Evolutionary conservation across 108 stramenopile genomes (phyloP).

Genomic region (Conticribra weissflogii): DNA sequence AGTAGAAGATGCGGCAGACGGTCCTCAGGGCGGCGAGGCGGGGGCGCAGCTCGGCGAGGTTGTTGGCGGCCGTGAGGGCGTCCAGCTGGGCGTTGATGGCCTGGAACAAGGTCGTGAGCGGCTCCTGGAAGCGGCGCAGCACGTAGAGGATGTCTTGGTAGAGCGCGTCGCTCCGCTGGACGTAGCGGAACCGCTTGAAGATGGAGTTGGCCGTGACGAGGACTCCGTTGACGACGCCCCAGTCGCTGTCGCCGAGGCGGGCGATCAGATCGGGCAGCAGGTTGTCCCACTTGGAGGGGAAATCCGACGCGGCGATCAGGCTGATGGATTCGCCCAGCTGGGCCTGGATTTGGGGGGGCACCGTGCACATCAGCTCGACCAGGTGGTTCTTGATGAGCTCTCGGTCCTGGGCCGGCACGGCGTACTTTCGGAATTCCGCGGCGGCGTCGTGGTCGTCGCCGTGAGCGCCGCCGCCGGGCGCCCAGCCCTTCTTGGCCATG

Average conservation of each 20-base stretch:
- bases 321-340: conserved; percentile 94
- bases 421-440: conserved; percentile 50
- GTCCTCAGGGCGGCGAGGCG: conserved; percentile 82
- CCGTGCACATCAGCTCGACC: conserved; percentile 94
- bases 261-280: conserved; percentile 89
- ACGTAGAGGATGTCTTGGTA: conserved; percentile 87
- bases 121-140: conserved; percentile 78
- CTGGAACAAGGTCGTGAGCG: conserved; percentile 78
- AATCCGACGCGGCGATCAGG: conserved; percentile 93
- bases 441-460: conserved; percentile 76
- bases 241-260: conserved; percentile 73
- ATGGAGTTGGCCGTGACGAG: conserved; percentile 95
- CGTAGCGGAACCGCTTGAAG: conserved; percentile 94
- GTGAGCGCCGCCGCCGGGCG: too few species aligned
- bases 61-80: conserved; percentile 22
- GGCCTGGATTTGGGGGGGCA: conserved; percentile 88
- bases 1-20: conserved; percentile 91
- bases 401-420: conserved; percentile 75
- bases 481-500: conserved; percentile 95
- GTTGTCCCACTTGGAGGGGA: conserved; percentile 93
- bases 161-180: conserved; percentile 82
- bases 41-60: conserved; percentile 49
- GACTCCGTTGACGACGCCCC: conserved; percentile 89
- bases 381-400: conserved; percentile 89
- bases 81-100: conserved; percentile 62